phyloP scores from a whole-genome alignment of 1,139 yeast species.

The Hanseniaspora sp. region DNA sequence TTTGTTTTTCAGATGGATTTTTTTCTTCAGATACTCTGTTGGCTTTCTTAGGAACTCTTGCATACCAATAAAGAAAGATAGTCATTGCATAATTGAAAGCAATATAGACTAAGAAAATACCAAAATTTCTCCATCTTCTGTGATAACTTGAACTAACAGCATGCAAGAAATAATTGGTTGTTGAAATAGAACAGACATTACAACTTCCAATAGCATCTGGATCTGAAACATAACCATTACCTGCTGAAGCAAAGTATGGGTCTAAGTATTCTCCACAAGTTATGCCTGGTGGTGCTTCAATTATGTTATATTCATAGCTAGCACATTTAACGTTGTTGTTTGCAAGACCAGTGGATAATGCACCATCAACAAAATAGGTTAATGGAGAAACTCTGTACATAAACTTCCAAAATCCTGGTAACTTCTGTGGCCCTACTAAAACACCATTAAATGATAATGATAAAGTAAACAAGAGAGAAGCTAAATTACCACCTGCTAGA shows the following conservation, averaged over 20 bases:
- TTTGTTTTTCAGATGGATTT: neutral
- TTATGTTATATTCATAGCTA: constrained; percentile 35
- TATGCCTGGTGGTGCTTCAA: constrained; percentile 39
- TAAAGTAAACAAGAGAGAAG: constrained; percentile 53
- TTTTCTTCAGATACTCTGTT: constrained; percentile 13
- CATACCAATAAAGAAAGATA: constrained; percentile 35
- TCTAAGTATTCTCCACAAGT: constrained; percentile 47
- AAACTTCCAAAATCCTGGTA: constrained; percentile 55
- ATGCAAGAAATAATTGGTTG: constrained; percentile 43
- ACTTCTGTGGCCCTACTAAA: constrained; percentile 45
- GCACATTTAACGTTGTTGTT: constrained; percentile 41
- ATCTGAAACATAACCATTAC: constrained; percentile 45
- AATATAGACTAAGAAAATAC: constrained; percentile 38
- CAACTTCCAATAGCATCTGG: constrained; percentile 39
- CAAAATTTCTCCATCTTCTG: constrained; percentile 58
- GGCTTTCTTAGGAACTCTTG: constrained; percentile 36
- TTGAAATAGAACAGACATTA: constrained; percentile 39
- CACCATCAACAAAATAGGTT: constrained; percentile 45
- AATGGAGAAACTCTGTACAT: constrained; percentile 56
- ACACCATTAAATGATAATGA: constrained; percentile 76
- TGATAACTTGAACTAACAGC: constrained; percentile 35
- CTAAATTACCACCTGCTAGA: constrained; percentile 66
- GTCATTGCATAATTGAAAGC: constrained; percentile 31
- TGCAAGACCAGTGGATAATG: constrained; percentile 45
- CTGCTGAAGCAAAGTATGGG: constrained; percentile 36